These are phyloP conservation scores for Madurella mycetomatis DNA, from an alignment of 2,329 filamentous ascomycete species.

Conservation along the genomic window DNA sequence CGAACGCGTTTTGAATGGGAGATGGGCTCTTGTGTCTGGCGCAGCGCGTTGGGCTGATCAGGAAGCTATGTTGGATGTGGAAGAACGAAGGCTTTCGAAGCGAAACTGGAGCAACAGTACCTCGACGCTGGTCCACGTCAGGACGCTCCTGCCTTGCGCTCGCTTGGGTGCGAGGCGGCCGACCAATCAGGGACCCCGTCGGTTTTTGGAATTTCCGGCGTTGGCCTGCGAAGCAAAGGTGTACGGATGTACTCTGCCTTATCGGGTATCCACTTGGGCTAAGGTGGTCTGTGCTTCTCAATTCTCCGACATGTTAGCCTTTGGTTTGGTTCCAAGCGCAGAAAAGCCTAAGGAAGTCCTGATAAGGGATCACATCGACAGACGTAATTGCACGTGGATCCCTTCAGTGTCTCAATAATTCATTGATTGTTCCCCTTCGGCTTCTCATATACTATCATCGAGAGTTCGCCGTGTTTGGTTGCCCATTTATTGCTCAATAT, in stretches of 20 bases:
- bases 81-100: constrained; percentile 3
- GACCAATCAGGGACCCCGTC: constrained; percentile 9
- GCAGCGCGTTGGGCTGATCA: constrained; percentile 16
- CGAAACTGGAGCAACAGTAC: constrained; percentile 9
- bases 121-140: constrained; percentile 24
- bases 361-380: no score
- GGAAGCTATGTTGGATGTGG: constrained; percentile 4
- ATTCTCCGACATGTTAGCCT: no score
- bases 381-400: no score
- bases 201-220: constrained; percentile 13
- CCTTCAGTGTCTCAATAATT: no score
- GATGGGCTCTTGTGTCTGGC: neutral
- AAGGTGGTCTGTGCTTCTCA: no score
- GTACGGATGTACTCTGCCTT: neutral
- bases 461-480: neutral
- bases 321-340: no score
- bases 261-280: no score
- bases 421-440: no score
- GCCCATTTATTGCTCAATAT: neutral
- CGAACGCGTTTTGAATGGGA: constrained; percentile 2
- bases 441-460: no score
- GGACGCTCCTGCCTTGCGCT: constrained; percentile 28
- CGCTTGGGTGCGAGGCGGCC: neutral
- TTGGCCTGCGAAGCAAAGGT: neutral
- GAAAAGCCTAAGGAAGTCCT: no score